Evolutionary conservation across 169 alveolate genomes (phyloP).

Genomic region (Eimeria sp.): DNA sequence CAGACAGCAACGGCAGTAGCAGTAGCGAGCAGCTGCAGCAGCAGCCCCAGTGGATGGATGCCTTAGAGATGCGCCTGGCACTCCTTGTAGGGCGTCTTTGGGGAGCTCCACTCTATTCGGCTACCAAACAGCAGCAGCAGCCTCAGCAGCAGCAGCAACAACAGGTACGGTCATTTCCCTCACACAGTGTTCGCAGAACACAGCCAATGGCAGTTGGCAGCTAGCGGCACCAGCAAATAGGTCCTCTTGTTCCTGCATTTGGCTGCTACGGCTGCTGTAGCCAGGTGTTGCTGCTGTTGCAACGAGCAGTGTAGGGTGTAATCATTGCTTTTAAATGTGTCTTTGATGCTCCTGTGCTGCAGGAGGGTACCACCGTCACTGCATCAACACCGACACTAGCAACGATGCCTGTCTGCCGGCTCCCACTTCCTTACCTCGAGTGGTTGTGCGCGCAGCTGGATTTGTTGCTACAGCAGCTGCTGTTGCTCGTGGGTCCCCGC

Average conservation of each 20-base stretch:
- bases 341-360: constrained; percentile 22
- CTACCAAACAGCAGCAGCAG: constrained; percentile 46
- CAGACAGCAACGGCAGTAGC: constrained; percentile 8
- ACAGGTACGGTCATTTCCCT: background rate
- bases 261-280: background rate
- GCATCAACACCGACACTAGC: constrained; percentile 30
- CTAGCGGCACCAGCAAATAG: background rate
- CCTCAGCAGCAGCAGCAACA: constrained; percentile 68
- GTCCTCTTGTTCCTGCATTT: background rate
- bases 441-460: constrained; percentile 56
- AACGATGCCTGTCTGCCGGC: constrained; percentile 60
- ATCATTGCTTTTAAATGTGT: background rate
- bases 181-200: too few species aligned
- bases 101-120: background rate
- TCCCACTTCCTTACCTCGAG: constrained; percentile 58
- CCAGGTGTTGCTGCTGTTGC: background rate
- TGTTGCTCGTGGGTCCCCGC: constrained; percentile 40
- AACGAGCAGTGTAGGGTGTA: background rate
- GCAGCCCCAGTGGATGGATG: constrained; percentile 55
- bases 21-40: constrained; percentile 42
- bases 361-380: background rate
- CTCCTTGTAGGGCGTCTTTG: constrained; percentile 1
- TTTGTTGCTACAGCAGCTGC: constrained; percentile 68
- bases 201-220: background rate
- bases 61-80: constrained; percentile 64